phyloP scores from a whole-genome alignment of 768 basidiomycete genomes.

The Panaeolus papilionaceus region DNA sequence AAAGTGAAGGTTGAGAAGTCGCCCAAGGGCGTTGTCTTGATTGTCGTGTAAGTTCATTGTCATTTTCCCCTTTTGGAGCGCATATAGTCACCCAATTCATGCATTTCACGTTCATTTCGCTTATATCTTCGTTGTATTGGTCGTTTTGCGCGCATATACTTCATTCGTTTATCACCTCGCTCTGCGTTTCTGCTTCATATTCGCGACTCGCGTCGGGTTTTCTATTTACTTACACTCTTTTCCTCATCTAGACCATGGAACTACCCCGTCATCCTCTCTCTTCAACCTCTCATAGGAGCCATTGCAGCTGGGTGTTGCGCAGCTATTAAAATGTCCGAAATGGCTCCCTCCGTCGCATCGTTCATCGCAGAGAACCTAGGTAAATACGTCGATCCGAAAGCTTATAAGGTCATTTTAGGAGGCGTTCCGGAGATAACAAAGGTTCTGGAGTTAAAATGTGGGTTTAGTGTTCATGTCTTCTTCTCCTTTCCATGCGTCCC shows the following conservation, averaged over 20 bases:
- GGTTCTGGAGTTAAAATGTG: constrained; percentile 24
- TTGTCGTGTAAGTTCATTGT: constrained; percentile 59
- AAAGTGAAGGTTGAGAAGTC: constrained; percentile 57
- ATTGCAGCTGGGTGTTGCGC: constrained; percentile 78
- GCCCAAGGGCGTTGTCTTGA: constrained; percentile 66
- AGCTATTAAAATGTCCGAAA: constrained; percentile 72
- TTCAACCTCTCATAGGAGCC: constrained; percentile 71
- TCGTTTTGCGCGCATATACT: background rate
- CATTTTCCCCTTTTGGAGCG: background rate
- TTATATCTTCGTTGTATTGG: background rate
- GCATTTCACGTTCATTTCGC: background rate
- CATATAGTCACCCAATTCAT: background rate
- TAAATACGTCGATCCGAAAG: constrained; percentile 20
- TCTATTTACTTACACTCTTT: too few relatives aligned
- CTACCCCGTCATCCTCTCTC: constrained; percentile 60
- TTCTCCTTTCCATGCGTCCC: constrained; percentile 1
- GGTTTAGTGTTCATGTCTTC: background rate
- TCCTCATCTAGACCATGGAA: constrained; percentile 58
- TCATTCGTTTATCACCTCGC: too few relatives aligned
- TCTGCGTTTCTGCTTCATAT: too few relatives aligned
- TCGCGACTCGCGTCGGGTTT: too few relatives aligned
- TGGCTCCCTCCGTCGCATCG: constrained; percentile 51
- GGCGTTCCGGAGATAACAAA: constrained; percentile 20
- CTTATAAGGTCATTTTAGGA: constrained; percentile 21
- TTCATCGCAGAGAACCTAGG: constrained; percentile 42